These are phyloP conservation scores for Trichocladium uniseriatum DNA, from an alignment of 495 filamentous ascomycete genomes.

Conservation along the genomic window DNA sequence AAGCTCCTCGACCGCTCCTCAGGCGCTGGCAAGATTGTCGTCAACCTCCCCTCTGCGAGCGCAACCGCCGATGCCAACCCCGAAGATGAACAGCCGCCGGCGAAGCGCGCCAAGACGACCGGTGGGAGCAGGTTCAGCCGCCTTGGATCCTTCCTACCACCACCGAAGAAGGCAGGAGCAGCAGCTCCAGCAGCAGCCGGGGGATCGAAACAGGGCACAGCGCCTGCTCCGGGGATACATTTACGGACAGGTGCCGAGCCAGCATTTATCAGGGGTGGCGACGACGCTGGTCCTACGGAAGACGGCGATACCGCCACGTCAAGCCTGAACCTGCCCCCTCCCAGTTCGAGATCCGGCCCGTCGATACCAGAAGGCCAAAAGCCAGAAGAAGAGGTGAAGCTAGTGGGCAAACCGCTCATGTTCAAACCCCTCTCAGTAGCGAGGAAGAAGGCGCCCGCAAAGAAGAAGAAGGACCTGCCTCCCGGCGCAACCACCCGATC, in stretches of 20 bases:
- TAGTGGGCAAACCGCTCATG: slow-evolving; percentile 70
- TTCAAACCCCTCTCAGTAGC: slow-evolving; percentile 81
- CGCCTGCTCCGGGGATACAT: slow-evolving; percentile 46
- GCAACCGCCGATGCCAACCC: slow-evolving; percentile 29
- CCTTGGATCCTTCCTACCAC: slow-evolving; percentile 80
- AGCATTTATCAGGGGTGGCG: slow-evolving; percentile 58
- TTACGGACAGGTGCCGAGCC: slow-evolving; percentile 72
- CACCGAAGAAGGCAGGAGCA: slow-evolving; percentile 55
- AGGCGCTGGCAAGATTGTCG: slow-evolving; percentile 54
- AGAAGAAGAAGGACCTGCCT: slow-evolving; percentile 11
- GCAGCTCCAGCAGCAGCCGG: slow-evolving; percentile 16
- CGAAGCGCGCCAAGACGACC: slow-evolving; percentile 57
- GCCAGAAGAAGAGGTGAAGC: slow-evolving; percentile 51
- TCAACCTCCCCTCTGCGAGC: slow-evolving; percentile 50
- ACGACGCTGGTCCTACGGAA: slow-evolving; percentile 19
- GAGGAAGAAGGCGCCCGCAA: slow-evolving; percentile 43
- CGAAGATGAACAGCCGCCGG: slow-evolving; percentile 48
- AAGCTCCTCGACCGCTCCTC: slow-evolving; percentile 70
- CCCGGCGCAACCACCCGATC: background rate
- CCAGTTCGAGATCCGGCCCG: slow-evolving; percentile 22
- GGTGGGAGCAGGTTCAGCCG: slow-evolving; percentile 51
- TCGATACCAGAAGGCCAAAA: slow-evolving; percentile 39
- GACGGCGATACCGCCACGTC: slow-evolving; percentile 11
- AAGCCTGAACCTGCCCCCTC: slow-evolving; percentile 21
- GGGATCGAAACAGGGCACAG: slow-evolving; percentile 21